These are phyloP conservation scores for Rhizopogon rudus DNA, from an alignment of 768 basidiomycete genomes.

Conservation along the genomic window DNA sequence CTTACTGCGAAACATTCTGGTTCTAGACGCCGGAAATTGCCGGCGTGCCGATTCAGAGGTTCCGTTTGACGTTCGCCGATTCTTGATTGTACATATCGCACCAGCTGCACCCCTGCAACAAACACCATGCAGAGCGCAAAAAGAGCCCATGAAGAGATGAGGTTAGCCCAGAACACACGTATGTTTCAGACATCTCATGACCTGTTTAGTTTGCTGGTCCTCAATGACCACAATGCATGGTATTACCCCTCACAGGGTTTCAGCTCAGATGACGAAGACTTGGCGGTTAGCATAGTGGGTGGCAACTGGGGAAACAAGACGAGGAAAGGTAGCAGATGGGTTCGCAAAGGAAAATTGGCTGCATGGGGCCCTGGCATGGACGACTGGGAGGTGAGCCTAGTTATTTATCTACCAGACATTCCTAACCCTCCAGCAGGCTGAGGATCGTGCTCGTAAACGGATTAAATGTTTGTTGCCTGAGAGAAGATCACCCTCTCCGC, in stretches of 20 bases:
- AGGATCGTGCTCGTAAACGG: constrained; percentile 81
- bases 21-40: background rate
- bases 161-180: constrained; percentile 13
- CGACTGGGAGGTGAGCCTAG: constrained; percentile 68
- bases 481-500: constrained; percentile 66
- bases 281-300: constrained; percentile 39
- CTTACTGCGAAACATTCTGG: too few species aligned
- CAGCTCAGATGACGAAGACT: constrained; percentile 59
- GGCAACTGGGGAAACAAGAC: constrained; percentile 88
- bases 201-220: constrained; percentile 35
- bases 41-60: background rate
- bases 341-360: constrained; percentile 75
- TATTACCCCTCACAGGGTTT: constrained; percentile 81
- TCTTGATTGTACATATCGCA: background rate
- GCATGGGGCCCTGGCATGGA: constrained; percentile 82
- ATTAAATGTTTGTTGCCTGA: constrained; percentile 64
- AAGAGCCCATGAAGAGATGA: constrained; percentile 26
- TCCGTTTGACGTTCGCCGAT: background rate
- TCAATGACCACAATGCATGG: constrained; percentile 75
- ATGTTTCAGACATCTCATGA: constrained; percentile 4
- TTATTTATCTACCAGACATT: constrained; percentile 5
- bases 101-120: background rate
- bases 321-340: constrained; percentile 72
- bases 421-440: constrained; percentile 43
- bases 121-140: constrained; percentile 18